Conservation (phyloP, 1,139 yeast genomes). For the Geotrichum reessii region DNA sequence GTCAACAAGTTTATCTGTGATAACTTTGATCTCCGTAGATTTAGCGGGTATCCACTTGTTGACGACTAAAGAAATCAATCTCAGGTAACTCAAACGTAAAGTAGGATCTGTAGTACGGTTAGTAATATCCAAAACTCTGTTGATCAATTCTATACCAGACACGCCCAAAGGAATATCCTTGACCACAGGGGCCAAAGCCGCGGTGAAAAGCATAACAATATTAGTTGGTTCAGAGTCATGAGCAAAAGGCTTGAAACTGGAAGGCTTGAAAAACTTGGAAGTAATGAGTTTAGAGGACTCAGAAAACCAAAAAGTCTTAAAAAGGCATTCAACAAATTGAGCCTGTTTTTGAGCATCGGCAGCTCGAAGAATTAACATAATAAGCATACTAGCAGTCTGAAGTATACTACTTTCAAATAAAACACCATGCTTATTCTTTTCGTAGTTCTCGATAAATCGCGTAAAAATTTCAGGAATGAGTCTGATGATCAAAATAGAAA, state of each 20-base stretch:
- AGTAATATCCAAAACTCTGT: conserved; percentile 28
- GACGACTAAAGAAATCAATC: conserved; percentile 51
- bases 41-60: conserved; percentile 45
- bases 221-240: conserved; percentile 33
- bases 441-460: conserved; percentile 10
- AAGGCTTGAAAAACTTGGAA: conserved; percentile 12
- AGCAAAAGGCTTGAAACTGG: conserved; percentile 2
- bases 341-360: conserved; percentile 10
- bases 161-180: conserved; percentile 19
- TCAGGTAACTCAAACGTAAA: conserved; percentile 52
- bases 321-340: conserved; percentile 12
- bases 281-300: conserved; percentile 13
- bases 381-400: conserved; percentile 11
- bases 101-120: conserved; percentile 27
- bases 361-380: conserved; percentile 12
- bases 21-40: conserved; percentile 9
- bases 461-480: conserved; percentile 19
- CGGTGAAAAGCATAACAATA: conserved; percentile 43
- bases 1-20: conserved; percentile 7
- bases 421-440: conserved; percentile 4
- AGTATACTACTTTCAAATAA: conserved; percentile 10
- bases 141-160: conserved; percentile 24
- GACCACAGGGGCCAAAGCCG: conserved; percentile 26
- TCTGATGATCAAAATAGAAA: conserved; percentile 13
- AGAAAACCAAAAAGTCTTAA: conserved; percentile 14